phyloP scores from a whole-genome alignment of 208 protist species.

The Plasmodiophora brassicae region DNA sequence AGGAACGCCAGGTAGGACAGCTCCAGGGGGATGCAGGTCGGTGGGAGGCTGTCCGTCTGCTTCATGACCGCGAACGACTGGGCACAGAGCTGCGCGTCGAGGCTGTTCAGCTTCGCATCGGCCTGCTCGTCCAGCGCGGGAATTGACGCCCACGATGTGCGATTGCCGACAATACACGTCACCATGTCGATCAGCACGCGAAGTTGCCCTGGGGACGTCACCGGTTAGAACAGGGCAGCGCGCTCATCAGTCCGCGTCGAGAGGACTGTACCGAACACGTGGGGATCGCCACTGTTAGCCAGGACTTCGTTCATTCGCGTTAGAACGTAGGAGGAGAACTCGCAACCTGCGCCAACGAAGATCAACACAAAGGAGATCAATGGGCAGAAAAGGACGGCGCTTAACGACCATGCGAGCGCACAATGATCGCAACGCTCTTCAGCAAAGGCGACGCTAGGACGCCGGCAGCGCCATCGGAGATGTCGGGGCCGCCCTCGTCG shows the following conservation, averaged over 20 bases:
- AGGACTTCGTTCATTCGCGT: background rate
- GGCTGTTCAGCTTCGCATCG: background rate
- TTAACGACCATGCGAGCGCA: background rate
- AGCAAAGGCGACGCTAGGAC: background rate
- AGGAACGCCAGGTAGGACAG: conserved; percentile 5
- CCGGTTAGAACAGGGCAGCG: too few species aligned
- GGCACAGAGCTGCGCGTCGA: conserved; percentile 9
- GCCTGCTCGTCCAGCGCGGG: background rate
- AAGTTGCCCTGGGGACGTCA: background rate
- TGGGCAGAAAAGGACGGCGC: background rate
- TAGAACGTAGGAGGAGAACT: background rate
- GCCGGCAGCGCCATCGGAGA: background rate
- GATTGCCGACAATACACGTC: background rate
- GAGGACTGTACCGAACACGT: background rate
- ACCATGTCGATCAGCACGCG: conserved; percentile 20
- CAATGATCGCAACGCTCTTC: background rate
- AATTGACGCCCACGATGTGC: background rate
- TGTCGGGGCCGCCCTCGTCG: background rate
- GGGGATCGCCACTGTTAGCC: background rate
- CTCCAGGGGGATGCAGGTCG: background rate
- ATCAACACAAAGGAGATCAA: background rate
- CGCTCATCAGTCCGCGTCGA: background rate
- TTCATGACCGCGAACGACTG: background rate
- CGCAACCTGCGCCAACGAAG: background rate
- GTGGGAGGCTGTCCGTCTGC: background rate